Base-by-base conservation (phyloP, 441 rosid species). In the Flueggea neowawraea region DNA sequence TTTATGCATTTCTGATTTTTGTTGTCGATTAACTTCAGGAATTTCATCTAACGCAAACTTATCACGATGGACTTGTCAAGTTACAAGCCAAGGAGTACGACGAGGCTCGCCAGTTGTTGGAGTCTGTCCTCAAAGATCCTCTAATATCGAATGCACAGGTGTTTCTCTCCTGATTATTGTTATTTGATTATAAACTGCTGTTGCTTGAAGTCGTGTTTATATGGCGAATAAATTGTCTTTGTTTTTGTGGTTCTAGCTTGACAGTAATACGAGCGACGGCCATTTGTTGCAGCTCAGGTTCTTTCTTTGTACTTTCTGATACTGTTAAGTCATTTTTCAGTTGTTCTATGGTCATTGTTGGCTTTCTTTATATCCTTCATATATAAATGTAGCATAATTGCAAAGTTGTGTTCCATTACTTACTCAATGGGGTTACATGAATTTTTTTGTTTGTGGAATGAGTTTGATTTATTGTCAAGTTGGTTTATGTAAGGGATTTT, bases 251-350 rank as follows among this genome's bases (percentile, higher is more conserved):
- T 22, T 39, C 31, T 31, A 92, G 99, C 96, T 69, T 44, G 82
- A 85, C 72, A 71, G 77, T 70, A 80, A 71, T 71, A 78, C 89
- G 16, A 84, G 81, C 43, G 97, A 90, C 49, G 80, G 84, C 73
- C 97, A 95, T 81, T 76, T 90, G 65, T 84, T 84, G 78, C 95
- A 95, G 75, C 95, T 92, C 73, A 95, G 97, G 99, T 86, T 47
- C 22, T 48, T 5, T 4, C 12, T 33, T 3, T 12, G 28, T 22
- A 22, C 28, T 22, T 22, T 1, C 28, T 22, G 28, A 22, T n/a
- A n/a, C 33, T 49, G 12, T 6, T 10, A n/a, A 0, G 7, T 31
- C 5, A 0, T 41, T 47, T 28, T 10, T 12, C 15, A 33, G 10
- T 28, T 16, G 13, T 2, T 51, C 32, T 16, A 11, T 12, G 59